A percentile compares a stretch with the other conserved stretches of the same genome.
phyloP scores from a whole-genome alignment of 1,284 basidiomycete genomes.

The Ganoderma boninense region DNA sequence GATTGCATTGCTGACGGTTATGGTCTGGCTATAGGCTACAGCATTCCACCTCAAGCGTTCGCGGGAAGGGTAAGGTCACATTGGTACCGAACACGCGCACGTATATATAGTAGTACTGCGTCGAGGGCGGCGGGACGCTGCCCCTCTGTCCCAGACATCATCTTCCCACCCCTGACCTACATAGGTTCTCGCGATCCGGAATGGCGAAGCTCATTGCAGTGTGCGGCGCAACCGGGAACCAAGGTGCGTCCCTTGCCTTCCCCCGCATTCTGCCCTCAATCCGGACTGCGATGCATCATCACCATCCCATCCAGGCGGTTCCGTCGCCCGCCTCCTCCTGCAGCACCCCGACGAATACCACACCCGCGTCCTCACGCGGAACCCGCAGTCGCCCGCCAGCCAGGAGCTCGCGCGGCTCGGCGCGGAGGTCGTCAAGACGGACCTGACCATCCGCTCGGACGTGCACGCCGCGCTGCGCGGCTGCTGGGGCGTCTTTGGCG shows the following conservation, averaged over 20 bases:
- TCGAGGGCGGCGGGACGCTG: background rate
- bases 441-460: slow-evolving; percentile 31
- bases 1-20: no score
- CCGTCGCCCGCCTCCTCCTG: slow-evolving; percentile 32
- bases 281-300: no score
- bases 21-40: no score
- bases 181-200: background rate
- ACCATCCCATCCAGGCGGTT: no score
- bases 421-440: slow-evolving; percentile 34
- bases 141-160: background rate
- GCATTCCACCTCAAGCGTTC: no score
- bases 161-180: background rate
- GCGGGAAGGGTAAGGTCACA: no score
- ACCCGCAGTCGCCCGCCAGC: slow-evolving; percentile 28
- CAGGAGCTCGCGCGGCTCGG: slow-evolving; percentile 27
- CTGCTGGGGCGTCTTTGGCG: slow-evolving; percentile 39
- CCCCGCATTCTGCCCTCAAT: no score
- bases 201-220: slow-evolving; percentile 36
- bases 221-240: slow-evolving; percentile 36
- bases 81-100: background rate
- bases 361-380: slow-evolving; percentile 32
- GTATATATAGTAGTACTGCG: no score
- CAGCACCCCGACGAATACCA: slow-evolving; percentile 29
- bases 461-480: slow-evolving; percentile 28
- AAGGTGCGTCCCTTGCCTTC: slow-evolving; percentile 25